Conservation (phyloP, 2,329 filamentous ascomycete species). For the Dactylellina sp. region DNA sequence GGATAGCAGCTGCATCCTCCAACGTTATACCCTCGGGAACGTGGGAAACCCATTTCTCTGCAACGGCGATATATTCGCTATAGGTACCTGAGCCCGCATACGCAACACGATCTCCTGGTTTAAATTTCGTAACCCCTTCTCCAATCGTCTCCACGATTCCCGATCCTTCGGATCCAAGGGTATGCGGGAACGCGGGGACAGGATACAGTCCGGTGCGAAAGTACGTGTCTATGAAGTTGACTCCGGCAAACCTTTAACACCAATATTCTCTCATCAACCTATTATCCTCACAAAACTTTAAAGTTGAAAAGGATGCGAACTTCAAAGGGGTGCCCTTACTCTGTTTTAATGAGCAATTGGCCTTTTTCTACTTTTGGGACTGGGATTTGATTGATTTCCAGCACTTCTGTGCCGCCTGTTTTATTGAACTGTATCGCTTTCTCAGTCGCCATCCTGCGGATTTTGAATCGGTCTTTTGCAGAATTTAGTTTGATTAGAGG, state of each 20-base stretch:
- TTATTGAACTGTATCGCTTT: conserved; percentile 78
- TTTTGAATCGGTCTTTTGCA: not conserved
- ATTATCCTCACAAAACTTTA: not conserved
- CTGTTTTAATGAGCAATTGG: conserved; percentile 83
- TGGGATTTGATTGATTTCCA: conserved; percentile 76
- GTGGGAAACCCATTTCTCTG: conserved; percentile 70
- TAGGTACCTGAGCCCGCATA: conserved; percentile 72
- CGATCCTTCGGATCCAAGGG: conserved; percentile 81
- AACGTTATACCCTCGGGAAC: conserved; percentile 74
- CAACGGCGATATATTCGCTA: conserved; percentile 70
- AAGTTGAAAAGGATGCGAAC: not conserved
- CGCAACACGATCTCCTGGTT: conserved; percentile 77
- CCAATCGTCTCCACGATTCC: conserved; percentile 76
- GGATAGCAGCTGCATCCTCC: conserved; percentile 74
- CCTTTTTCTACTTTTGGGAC: conserved; percentile 76
- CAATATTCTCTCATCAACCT: not conserved
- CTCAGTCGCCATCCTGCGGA: conserved; percentile 68
- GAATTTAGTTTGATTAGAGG: not conserved
- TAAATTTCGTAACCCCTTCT: conserved; percentile 66
- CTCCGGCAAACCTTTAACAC: conserved; percentile 70
- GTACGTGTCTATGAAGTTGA: conserved; percentile 95
- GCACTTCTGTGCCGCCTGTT: conserved; percentile 77
- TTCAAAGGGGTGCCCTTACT: conserved; percentile 60
- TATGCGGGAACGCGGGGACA: conserved; percentile 75
- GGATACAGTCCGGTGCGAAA: conserved; percentile 87